Evolutionary conservation across 805 yeast genomes (phyloP).

Genomic region (Pichia membranifaciens): DNA sequence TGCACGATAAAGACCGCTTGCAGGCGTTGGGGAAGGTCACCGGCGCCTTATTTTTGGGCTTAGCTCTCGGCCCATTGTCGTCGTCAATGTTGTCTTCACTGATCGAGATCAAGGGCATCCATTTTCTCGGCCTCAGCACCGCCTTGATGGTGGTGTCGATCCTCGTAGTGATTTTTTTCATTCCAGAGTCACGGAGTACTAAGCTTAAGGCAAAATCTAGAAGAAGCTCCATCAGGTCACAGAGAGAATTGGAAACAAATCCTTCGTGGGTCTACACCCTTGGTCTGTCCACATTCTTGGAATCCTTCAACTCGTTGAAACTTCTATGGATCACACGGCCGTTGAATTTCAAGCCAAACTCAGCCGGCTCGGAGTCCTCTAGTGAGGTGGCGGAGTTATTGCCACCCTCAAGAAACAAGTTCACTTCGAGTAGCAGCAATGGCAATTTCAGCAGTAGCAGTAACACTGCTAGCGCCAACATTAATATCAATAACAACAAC

Average conservation of each 20-base stretch:
- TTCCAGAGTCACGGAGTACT: constrained; percentile 62
- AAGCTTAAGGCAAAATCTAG: constrained; percentile 51
- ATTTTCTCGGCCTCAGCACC: constrained; percentile 30
- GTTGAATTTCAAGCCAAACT: neutral
- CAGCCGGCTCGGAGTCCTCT: neutral
- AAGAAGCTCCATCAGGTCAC: constrained; percentile 16
- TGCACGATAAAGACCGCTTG: constrained; percentile 53
- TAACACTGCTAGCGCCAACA: neutral
- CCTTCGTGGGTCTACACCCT: constrained; percentile 9
- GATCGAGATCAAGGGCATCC: constrained; percentile 24
- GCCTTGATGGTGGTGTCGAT: constrained; percentile 30
- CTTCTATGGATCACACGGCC: constrained; percentile 46
- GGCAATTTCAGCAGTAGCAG: too few species aligned
- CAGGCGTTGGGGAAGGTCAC: constrained; percentile 51
- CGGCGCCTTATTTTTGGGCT: constrained; percentile 55
- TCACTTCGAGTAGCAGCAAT: too few species aligned
- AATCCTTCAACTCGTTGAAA: constrained; percentile 29
- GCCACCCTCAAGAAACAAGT: neutral
- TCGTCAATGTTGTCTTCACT: constrained; percentile 36
- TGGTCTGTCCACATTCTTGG: constrained; percentile 11
- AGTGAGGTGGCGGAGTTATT: neutral
- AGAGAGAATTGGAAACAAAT: neutral
- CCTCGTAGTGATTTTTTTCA: constrained; percentile 31
- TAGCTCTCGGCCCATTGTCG: constrained; percentile 59
- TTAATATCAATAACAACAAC: neutral